Evolutionary conservation across 495 filamentous ascomycete species (phyloP).

Genomic region (Achaetomiella virescens): DNA sequence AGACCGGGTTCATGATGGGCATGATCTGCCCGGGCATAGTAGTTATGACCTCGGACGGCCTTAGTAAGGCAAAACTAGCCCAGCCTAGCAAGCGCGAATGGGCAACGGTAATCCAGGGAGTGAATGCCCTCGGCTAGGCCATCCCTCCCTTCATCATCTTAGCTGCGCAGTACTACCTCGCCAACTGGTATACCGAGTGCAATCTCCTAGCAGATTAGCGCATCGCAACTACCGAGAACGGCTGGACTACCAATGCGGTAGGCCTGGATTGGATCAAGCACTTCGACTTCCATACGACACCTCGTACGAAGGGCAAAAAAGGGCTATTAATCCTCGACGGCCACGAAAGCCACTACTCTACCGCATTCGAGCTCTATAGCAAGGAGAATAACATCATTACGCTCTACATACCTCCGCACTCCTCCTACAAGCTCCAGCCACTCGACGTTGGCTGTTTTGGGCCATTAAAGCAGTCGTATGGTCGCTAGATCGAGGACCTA

Average conservation of each 20-base stretch:
- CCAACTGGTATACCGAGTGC: conserved; percentile 3
- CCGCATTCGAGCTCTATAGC: not conserved
- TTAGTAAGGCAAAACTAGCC: no score
- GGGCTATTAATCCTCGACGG: conserved; percentile 7
- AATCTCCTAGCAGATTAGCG: no score
- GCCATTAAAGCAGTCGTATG: conserved; percentile 2
- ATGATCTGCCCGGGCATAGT: no score
- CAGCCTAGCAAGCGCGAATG: no score
- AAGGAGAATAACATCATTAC: not conserved
- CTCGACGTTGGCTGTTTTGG: conserved; percentile 1
- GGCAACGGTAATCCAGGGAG: conserved; percentile 3
- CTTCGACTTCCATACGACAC: conserved; percentile 2
- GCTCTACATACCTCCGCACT: not conserved
- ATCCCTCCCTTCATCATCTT: conserved; percentile 9
- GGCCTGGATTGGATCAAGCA: conserved; percentile 10
- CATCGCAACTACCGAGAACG: conserved; percentile 6
- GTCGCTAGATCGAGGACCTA: conserved; percentile 1
- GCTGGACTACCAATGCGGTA: conserved; percentile 10
- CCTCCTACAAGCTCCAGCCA: not conserved
- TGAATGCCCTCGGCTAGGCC: conserved; percentile 5
- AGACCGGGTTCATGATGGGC: no score
- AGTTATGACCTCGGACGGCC: no score
- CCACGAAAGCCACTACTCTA: not conserved
- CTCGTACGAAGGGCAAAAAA: conserved; percentile 7
- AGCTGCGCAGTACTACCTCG: conserved; percentile 5